phyloP scores from a whole-genome alignment of 2,329 filamentous ascomycete species.

The Cercospora nicotianae region DNA sequence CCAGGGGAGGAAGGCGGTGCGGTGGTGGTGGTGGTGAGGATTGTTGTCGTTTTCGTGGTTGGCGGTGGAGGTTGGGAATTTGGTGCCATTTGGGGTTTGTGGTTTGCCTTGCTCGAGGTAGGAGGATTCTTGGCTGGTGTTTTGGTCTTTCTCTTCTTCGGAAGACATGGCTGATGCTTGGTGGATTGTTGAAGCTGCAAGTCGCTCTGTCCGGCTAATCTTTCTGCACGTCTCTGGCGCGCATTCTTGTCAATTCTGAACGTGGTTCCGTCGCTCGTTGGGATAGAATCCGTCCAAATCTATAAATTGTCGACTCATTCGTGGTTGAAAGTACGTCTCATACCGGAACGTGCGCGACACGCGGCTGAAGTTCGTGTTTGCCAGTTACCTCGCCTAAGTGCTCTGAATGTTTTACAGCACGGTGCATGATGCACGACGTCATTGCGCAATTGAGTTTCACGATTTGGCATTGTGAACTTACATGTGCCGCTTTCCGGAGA shows the following conservation, averaged over 20 bases:
- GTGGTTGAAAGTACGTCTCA: not conserved
- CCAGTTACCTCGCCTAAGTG: not conserved
- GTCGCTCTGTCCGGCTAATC: not conserved
- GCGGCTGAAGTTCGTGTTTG: not conserved
- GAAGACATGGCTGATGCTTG: not conserved
- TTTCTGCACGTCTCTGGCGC: not conserved
- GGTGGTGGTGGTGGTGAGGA: slow-evolving; percentile 8
- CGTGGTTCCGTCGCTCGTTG: not conserved
- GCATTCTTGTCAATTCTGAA: not conserved
- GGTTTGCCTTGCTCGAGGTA: not conserved
- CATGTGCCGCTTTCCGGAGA: not conserved
- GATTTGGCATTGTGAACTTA: not conserved
- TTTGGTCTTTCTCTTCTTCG: not conserved
- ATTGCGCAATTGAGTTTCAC: not conserved
- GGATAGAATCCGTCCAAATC: not conserved
- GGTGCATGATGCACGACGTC: not conserved
- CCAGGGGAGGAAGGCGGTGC: slow-evolving; percentile 24
- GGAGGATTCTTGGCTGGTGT: not conserved
- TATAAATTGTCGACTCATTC: not conserved
- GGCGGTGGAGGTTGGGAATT: not conserved
- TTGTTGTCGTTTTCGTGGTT: not conserved
- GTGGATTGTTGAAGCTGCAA: not conserved
- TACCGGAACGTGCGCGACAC: not conserved
- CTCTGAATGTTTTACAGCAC: not conserved
- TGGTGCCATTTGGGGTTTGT: not conserved